Evolutionary conservation across 306 rosid genomes (phyloP).

Genomic region (Notholithocarpus densiflorus): DNA sequence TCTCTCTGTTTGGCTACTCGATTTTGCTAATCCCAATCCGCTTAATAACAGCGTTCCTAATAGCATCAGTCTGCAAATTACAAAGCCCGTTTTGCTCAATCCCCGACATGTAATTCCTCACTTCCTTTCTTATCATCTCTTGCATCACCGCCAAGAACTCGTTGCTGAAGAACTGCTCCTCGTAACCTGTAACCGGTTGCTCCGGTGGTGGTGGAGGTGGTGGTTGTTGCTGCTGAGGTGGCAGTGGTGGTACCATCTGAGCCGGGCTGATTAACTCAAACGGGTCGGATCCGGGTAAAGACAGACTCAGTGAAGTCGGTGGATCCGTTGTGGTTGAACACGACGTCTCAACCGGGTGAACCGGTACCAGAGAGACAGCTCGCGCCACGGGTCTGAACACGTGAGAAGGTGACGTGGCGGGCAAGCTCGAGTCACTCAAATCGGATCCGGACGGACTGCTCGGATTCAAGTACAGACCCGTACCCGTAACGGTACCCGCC

Average conservation of each 20-base stretch:
- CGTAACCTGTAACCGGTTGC: conserved; percentile 13
- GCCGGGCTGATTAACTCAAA: conserved; percentile 2
- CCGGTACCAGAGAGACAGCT: conserved; percentile 9
- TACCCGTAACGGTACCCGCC: conserved; percentile 20
- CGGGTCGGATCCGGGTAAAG: conserved; percentile 58
- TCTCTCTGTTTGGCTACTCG: conserved; percentile 28
- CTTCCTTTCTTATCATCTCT: conserved; percentile 79
- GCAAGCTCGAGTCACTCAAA: conserved; percentile 62
- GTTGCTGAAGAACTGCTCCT: conserved; percentile 51
- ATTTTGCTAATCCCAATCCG: conserved; percentile 55
- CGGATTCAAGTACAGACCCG: conserved; percentile 42
- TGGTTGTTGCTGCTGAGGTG: neutral
- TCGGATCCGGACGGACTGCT: conserved; percentile 71
- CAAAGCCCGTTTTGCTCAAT: conserved; percentile 54
- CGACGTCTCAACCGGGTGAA: conserved; percentile 26
- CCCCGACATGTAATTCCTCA: conserved; percentile 73
- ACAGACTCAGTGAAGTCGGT: conserved; percentile 58
- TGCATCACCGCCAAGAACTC: conserved; percentile 72
- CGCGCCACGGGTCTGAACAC: conserved; percentile 17
- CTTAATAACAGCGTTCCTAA: conserved; percentile 55
- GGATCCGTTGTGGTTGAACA: conserved; percentile 43
- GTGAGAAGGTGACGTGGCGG: conserved; percentile 34
- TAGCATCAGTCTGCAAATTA: conserved; percentile 47
- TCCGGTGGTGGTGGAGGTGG: neutral
- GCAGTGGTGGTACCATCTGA: neutral